Conservation (phyloP, 352 stramenopile species). For the Vaucheria bursata region DNA sequence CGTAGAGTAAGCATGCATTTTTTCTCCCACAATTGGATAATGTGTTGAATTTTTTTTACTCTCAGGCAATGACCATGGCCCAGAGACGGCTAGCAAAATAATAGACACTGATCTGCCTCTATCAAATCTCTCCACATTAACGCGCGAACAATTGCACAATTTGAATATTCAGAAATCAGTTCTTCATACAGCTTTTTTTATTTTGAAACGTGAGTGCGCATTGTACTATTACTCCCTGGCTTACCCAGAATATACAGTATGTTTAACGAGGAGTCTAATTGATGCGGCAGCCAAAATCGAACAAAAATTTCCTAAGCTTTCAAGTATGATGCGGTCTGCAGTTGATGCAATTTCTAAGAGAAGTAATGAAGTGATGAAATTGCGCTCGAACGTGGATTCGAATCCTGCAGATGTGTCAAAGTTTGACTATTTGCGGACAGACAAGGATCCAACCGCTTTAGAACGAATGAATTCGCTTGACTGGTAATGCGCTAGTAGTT, state of each 20-base stretch:
- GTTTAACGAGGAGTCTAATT: not conserved
- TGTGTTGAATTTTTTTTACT: not conserved
- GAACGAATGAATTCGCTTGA: not conserved
- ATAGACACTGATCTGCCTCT: not conserved
- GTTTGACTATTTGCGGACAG: not conserved
- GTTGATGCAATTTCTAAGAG: not conserved
- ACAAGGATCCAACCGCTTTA: not conserved
- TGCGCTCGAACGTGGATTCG: not conserved
- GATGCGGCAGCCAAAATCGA: not conserved
- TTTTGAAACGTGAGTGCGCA: constrained; percentile 20
- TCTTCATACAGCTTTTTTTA: not conserved
- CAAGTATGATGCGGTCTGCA: not conserved
- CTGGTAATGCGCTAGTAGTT: not conserved
- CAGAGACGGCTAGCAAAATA: not conserved
- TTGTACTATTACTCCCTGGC: constrained; percentile 1
- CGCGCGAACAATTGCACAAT: constrained; percentile 21
- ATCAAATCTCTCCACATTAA: constrained; percentile 11
- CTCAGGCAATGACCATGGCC: constrained; percentile 4
- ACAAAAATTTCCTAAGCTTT: not conserved
- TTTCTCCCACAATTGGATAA: not conserved
- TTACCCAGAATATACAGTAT: not conserved
- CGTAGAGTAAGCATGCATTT: not conserved
- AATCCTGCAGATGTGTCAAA: not conserved
- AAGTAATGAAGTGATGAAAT: not conserved
- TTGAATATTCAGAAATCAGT: constrained; percentile 10